Evolutionary conservation across 2,329 filamentous ascomycete species (phyloP).

Genomic region (Aspergillus texensis): DNA sequence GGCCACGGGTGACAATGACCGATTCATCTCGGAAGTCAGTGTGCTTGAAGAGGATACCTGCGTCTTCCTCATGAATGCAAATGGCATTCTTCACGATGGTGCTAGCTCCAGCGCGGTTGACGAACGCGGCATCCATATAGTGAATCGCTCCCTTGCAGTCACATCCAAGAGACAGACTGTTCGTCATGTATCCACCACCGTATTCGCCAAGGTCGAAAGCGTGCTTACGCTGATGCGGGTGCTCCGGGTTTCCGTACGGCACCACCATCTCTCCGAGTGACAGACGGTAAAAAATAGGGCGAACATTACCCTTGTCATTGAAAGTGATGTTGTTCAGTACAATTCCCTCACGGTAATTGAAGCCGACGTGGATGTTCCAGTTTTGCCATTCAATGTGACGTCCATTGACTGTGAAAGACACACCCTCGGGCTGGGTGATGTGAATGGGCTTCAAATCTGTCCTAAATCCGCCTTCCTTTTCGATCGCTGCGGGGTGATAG

Average conservation of each 20-base stretch:
- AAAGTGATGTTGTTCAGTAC: constrained; percentile 88
- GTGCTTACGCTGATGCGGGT: constrained; percentile 53
- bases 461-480: constrained; percentile 74
- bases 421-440: constrained; percentile 85
- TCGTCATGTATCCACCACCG: constrained; percentile 53
- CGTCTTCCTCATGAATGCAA: constrained; percentile 93
- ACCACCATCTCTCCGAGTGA: constrained; percentile 86
- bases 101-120: constrained; percentile 73
- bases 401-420: constrained; percentile 78
- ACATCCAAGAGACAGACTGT: constrained; percentile 49
- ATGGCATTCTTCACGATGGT: constrained; percentile 89
- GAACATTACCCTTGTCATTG: constrained; percentile 76
- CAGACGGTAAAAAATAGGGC: constrained; percentile 84
- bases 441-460: constrained; percentile 82
- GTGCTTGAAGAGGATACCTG: constrained; percentile 91
- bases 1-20: constrained; percentile 79
- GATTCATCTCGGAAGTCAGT: constrained; percentile 91
- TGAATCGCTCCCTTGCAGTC: constrained; percentile 67
- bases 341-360: constrained; percentile 92
- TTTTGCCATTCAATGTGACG: constrained; percentile 85
- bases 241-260: constrained; percentile 49
- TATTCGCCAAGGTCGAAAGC: constrained; percentile 53
- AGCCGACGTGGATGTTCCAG: constrained; percentile 89
- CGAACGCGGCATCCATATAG: constrained; percentile 86
- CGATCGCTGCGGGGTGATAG: constrained; percentile 74